These are phyloP conservation scores for Pelargonium fulgidum DNA, from an alignment of 441 rosid genomes.

Conservation along the genomic window DNA sequence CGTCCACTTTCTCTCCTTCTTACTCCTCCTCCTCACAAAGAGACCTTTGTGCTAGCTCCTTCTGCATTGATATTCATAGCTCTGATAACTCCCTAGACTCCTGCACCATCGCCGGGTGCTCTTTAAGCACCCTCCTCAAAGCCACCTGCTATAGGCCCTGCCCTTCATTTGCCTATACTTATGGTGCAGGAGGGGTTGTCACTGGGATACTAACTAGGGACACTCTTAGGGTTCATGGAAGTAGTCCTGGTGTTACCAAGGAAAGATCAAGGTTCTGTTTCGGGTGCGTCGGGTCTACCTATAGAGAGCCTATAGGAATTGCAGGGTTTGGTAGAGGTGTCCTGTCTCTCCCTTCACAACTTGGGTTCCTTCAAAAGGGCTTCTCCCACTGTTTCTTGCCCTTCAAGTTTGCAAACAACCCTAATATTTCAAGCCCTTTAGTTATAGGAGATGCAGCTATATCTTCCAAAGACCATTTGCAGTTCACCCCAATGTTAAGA, in stretches of 20 bases:
- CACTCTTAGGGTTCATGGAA: constrained; percentile 43
- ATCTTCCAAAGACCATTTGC: constrained; percentile 38
- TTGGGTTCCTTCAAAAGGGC: constrained; percentile 61
- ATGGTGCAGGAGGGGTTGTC: constrained; percentile 62
- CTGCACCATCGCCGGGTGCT: constrained; percentile 63
- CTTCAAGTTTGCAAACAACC: constrained; percentile 70
- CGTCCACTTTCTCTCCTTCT: constrained; percentile 49
- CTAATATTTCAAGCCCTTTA: constrained; percentile 65
- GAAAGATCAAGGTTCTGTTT: constrained; percentile 55
- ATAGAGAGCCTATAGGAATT: constrained; percentile 66
- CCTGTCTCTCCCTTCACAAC: constrained; percentile 63
- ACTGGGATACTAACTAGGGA: constrained; percentile 56
- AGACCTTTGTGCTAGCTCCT: constrained; percentile 48
- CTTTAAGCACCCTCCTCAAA: constrained; percentile 46
- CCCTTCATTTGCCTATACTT: constrained; percentile 77
- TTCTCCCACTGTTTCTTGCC: constrained; percentile 79
- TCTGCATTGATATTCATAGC: constrained; percentile 55
- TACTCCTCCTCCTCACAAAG: constrained; percentile 47
- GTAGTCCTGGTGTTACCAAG: constrained; percentile 20
- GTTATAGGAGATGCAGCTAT: constrained; percentile 51
- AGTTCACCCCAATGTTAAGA: constrained; percentile 64
- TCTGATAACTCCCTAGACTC: constrained; percentile 63
- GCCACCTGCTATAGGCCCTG: constrained; percentile 58
- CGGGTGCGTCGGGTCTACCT: constrained; percentile 63
- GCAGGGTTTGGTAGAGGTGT: constrained; percentile 77